phyloP scores from a whole-genome alignment of 2,329 filamentous ascomycete genomes.

The Aspergillus jensenii region DNA sequence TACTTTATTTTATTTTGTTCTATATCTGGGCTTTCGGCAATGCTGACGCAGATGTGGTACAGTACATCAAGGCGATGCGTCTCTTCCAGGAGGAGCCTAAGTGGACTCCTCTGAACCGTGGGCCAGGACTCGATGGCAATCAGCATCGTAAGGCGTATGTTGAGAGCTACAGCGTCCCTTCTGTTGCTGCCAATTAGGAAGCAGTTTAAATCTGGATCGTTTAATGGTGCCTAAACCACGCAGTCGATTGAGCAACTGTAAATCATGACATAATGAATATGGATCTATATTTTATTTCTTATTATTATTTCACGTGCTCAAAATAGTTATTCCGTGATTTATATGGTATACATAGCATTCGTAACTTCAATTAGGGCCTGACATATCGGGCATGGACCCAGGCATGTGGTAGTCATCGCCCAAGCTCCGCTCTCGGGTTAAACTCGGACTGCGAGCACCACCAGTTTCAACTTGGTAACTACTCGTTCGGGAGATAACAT shows the following conservation, averaged over 20 bases:
- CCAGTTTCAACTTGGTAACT: constrained; percentile 36
- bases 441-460: constrained; percentile 31
- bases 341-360: constrained; percentile 7
- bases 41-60: constrained; percentile 15
- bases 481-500: constrained; percentile 33
- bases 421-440: constrained; percentile 32
- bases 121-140: constrained; percentile 74
- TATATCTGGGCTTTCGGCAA: not conserved
- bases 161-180: constrained; percentile 27
- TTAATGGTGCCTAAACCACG: not conserved
- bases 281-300: not conserved
- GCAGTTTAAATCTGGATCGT: not conserved
- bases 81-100: constrained; percentile 98
- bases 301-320: not conserved
- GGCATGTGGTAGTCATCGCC: constrained; percentile 41
- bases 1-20: not conserved
- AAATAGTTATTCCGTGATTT: not conserved
- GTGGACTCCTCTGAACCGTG: constrained; percentile 91
- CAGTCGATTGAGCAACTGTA: not conserved
- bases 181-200: constrained; percentile 27
- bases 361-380: constrained; percentile 22
- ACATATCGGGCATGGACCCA: constrained; percentile 35
- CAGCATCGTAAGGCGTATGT: constrained; percentile 77
- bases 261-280: constrained; percentile 11
- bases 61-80: constrained; percentile 96